Evolutionary conservation across 1,284 basidiomycete genomes (phyloP), one percentile per base, ranked within the genome.

Genomic region (Trametes sp.): DNA sequence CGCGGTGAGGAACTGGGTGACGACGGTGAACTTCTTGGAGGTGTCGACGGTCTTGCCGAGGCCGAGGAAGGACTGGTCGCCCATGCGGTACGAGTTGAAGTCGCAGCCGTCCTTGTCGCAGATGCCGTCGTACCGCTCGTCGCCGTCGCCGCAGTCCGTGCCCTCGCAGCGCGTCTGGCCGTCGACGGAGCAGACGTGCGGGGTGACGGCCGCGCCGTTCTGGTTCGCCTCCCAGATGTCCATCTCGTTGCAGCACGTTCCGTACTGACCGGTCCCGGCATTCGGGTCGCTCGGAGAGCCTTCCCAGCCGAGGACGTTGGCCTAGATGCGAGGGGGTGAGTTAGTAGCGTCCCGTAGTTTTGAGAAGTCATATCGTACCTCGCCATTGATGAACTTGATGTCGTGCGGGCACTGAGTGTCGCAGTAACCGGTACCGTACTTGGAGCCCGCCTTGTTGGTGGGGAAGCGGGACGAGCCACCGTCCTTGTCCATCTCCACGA

Each of bases 221-320:
- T 75, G 77, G 79, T 85, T 85, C 69, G 81, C 84, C 72, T 83
- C 82, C 83, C 83, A 85, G 71, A 85, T 77, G 73, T 86, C 84
- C 82, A 85, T 84, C 76, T 86, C 83, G 63, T 71, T 77, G 72
- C 83, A 85, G 78, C 83, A 85, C 13, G 82, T 75, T 36, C 83
- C 83, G 68, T 75, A 77, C 23, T 70, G 51, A 38, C 83, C 82
- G 2, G 69, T 73, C 24, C 83, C 83, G 19, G 81, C 75, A 74
- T 84, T 84, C 67, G 76, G 63, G 68, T 80, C 77, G 69, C 68
- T 81, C 53, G 74, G 56, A 0, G 77, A 76, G 29, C 73, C 65
- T 11, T 66, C 73, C 83, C 83, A 85, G 69, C 76, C 79, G 24
- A 62, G 65, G 50, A 79, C 71, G 74, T 85, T 84, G 57, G 82